Percentiles rank a stretch among this genome's conserved stretches.
phyloP scores from a whole-genome alignment of 441 rosid genomes.

The Corymbia citriodora region DNA sequence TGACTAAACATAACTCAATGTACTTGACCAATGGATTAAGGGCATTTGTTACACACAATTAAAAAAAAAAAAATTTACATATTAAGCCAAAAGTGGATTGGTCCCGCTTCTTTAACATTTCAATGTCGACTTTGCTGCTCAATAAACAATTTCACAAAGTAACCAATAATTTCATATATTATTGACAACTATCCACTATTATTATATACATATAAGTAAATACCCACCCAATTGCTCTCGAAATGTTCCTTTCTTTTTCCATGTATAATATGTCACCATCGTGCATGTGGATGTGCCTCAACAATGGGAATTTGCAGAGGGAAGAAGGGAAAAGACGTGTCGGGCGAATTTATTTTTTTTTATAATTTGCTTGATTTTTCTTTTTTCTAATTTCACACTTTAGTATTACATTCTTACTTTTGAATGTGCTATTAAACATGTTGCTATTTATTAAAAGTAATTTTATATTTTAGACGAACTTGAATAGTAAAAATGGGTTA shows the following conservation, averaged over 20 bases:
- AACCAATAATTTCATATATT: not conserved
- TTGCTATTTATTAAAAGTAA: not conserved
- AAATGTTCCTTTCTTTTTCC: no score
- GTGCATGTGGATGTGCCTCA: not conserved
- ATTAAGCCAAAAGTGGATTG: not conserved
- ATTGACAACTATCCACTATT: not conserved
- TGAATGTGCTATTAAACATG: not conserved
- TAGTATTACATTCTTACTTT: not conserved
- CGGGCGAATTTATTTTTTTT: not conserved
- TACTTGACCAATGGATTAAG: not conserved
- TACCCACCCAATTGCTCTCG: not conserved
- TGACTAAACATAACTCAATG: no score
- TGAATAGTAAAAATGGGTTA: not conserved
- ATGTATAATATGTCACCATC: not conserved
- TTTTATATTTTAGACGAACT: not conserved
- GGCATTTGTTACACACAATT: no score
- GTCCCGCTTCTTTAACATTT: not conserved
- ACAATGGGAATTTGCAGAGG: not conserved
- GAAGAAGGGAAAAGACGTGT: not conserved
- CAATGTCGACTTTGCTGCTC: not conserved
- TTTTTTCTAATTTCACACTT: not conserved
- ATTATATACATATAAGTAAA: not conserved
- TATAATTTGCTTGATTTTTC: not conserved
- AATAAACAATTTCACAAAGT: not conserved
- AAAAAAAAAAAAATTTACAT: no score